Evolutionary conservation across 2,329 filamentous ascomycete species (phyloP).

Genomic region (Cytospora leucostoma): DNA sequence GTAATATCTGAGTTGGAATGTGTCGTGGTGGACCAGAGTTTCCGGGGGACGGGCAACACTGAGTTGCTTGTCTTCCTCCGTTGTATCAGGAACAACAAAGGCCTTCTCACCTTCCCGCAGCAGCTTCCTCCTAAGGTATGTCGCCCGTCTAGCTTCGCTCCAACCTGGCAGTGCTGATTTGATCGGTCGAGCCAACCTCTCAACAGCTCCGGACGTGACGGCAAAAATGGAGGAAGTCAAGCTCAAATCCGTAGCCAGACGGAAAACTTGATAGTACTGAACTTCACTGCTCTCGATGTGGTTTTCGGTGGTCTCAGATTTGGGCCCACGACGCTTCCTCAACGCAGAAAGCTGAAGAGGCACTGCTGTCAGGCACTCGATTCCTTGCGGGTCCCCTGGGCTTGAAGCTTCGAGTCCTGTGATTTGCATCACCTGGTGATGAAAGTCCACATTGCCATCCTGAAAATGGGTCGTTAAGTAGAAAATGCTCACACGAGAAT

Average conservation of each 20-base stretch:
- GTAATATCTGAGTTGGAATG: constrained; percentile 10
- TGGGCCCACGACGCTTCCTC: not conserved
- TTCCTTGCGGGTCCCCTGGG: not conserved
- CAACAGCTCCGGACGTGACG: not conserved
- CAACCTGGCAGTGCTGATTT: constrained; percentile 32
- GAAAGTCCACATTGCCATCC: constrained; percentile 38
- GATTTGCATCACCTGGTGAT: constrained; percentile 37
- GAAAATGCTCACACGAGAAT: constrained; percentile 39
- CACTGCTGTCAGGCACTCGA: constrained; percentile 19
- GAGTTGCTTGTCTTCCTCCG: constrained; percentile 3
- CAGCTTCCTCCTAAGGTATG: constrained; percentile 12
- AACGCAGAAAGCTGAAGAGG: constrained; percentile 10
- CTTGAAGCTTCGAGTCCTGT: not conserved
- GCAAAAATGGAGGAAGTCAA: constrained; percentile 41
- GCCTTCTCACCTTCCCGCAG: constrained; percentile 18
- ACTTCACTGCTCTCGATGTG: constrained; percentile 35
- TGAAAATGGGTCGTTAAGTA: constrained; percentile 37
- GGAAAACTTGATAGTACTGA: constrained; percentile 50
- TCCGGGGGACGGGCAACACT: not conserved
- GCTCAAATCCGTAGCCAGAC: constrained; percentile 45
- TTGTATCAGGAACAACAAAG: constrained; percentile 19
- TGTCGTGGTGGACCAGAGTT: not conserved
- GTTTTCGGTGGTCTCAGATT: constrained; percentile 32
- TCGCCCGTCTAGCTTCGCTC: constrained; percentile 6
- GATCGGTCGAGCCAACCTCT: not conserved